A percentile compares a stretch with the other conserved stretches of the same genome.
These are phyloP conservation scores for Marchantia polymorpha DNA, from an alignment of 225 moss, liverwort and hornwort genomes.

Conservation along the genomic window DNA sequence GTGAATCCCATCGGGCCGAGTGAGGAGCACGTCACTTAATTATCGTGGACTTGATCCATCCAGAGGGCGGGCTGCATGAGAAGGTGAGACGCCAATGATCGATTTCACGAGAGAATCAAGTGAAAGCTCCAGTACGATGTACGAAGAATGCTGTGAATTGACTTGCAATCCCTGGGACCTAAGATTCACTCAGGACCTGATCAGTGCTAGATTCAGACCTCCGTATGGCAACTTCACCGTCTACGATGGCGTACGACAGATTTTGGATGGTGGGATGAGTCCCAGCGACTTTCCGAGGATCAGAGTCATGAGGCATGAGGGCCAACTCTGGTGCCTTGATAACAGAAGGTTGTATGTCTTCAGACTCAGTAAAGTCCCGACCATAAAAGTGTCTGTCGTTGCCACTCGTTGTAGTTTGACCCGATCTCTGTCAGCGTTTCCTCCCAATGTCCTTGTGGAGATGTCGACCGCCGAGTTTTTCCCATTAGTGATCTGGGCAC, in stretches of 20 bases:
- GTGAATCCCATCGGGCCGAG: too few relatives aligned
- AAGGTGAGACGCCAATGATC: too few relatives aligned
- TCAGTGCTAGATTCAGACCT: slow-evolving; percentile 24
- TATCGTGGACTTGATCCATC: too few relatives aligned
- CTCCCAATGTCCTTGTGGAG: neutral
- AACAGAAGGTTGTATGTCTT: slow-evolving; percentile 25
- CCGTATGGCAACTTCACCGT: slow-evolving; percentile 13
- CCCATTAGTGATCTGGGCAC: slow-evolving; percentile 19
- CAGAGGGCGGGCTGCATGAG: too few relatives aligned
- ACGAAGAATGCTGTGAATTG: slow-evolving; percentile 20
- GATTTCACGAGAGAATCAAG: too few relatives aligned
- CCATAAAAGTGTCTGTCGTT: slow-evolving; percentile 13
- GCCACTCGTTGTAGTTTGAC: neutral
- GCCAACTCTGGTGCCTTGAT: slow-evolving; percentile 23
- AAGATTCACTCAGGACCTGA: slow-evolving; percentile 22
- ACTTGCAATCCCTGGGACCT: slow-evolving; percentile 23
- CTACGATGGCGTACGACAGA: slow-evolving; percentile 16
- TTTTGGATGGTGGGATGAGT: slow-evolving; percentile 8
- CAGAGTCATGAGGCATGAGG: slow-evolving; percentile 11
- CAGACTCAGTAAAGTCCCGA: slow-evolving; percentile 9
- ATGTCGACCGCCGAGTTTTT: slow-evolving; percentile 18
- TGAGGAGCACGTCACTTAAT: too few relatives aligned
- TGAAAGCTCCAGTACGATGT: slow-evolving; percentile 13
- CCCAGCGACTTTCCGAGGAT: slow-evolving; percentile 22
- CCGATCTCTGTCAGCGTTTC: slow-evolving; percentile 11